Base-by-base conservation (phyloP, 129 eudicot species). In the Ambrosia trifida region DNA sequence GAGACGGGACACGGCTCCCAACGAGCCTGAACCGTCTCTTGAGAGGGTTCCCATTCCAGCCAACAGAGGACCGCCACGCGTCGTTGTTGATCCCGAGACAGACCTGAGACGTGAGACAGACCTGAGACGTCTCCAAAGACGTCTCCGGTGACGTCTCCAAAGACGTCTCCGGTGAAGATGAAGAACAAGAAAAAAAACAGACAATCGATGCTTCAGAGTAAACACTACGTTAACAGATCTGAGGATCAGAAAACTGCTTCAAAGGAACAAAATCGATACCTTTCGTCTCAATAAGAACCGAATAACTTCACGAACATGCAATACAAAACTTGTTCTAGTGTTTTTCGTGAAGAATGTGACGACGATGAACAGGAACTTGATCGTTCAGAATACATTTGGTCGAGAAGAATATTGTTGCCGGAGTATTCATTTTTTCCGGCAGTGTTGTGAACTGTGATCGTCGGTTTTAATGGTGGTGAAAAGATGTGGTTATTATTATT, bases 351-450 rank as follows among this genome's bases (percentile, higher is more conserved):
- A 82, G 84, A 59, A 87, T 83, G 64, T 87, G 90, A 78, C 86
- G 84, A 65, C 84, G 81, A 64, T 85, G 86, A 50, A 82, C 76
- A 5, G 88, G 77, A 32, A 81, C 75, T 17, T 72, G 72, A 18
- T 58, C 79, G 66, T 53, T 76, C 0, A 38, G 40, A 11, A 77
- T 72, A 17, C 49, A 56, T 49, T 30, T 58, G 10, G 60, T 35
- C 0, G 77, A 80, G 46, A 8, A 72, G 41, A 63, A 17, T 45
- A 13, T 65, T 18, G 10, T 38, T 30, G 80, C 88, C 88, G 86
- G 88, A 83, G 83, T 72, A 68, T 73, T 78, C 93, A 87, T 87
- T 87, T 24, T n/a, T 78, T 64, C 85, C 93, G 85, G 85, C 84
- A 74, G 72, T 72, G 80, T 30, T 35, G 2, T 14, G 7, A 51